Evolutionary conservation across 2,329 filamentous ascomycete species (phyloP), one percentile per base, ranked within the genome.

Genomic region (Hirsutella minnesotensis): DNA sequence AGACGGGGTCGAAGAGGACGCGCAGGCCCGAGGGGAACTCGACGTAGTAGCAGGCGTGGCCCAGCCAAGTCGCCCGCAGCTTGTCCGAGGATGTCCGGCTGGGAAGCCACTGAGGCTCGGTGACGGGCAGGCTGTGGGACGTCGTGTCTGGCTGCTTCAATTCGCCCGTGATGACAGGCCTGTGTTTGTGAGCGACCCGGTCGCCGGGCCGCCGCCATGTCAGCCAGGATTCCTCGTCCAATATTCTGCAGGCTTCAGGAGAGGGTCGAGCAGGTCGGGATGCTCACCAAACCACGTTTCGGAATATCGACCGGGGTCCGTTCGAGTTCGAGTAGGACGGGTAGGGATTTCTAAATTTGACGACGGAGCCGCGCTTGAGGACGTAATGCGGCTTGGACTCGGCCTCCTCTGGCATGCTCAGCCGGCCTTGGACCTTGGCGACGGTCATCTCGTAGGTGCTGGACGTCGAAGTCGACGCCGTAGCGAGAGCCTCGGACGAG

Each of bases 1-100:
- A 94, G 29, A 95, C 89, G 2, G 90, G 90, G 56, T 95, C 90
- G 59, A 95, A 95, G 3, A 96, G 75, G 3, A 94, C 86, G 43
- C 90, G 80, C 42, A 96, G 69, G 1, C 90, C 90, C 13, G 76
- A 74, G 2, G 88, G 87, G 54, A 89, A 95, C 61, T 95, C 90
- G 52, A 94, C 78, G 55, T 86, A 89, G 67, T 88, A 95, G 67
- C 88, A 95, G 3, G 90, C 89, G 61, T 96, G 90, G 30, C 90
- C 90, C 3, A 96, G 78, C 90, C 90, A 95, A 34, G 90, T 96
- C 29, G 89, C 86, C 42, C 88, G 79, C 20, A 96, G 72, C 34
- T 74, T 70, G 16, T 62, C 53, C 12, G 64, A 65, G 12, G 73
- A 75, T 4, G 70, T 62, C 43, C 85, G 76, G 13, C 67, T 66